A percentile compares a stretch with the other conserved stretches of the same genome.
phyloP scores from a whole-genome alignment of 192 early-diverging fungal species.

The Entomortierella lignicola region DNA sequence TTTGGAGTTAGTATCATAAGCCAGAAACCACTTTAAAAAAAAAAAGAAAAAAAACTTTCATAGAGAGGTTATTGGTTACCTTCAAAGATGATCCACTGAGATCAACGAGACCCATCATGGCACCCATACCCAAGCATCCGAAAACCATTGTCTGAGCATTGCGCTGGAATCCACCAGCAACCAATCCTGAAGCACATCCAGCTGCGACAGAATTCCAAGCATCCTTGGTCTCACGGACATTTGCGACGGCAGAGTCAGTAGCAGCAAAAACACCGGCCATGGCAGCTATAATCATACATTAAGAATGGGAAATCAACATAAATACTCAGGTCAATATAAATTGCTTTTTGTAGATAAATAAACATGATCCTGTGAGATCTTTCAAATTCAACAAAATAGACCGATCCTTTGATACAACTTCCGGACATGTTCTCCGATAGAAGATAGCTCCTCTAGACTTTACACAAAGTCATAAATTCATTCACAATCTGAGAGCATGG shows the following conservation, averaged over 20 bases:
- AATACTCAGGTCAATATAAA: too few species aligned
- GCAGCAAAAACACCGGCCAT: slow-evolving; percentile 84
- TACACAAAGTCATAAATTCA: too few species aligned
- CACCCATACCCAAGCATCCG: slow-evolving; percentile 72
- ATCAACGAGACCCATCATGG: slow-evolving; percentile 75
- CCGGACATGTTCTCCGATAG: slow-evolving; percentile 14
- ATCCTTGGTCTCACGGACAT: slow-evolving; percentile 76
- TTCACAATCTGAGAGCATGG: too few species aligned
- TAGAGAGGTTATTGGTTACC: slow-evolving; percentile 25
- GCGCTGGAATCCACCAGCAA: slow-evolving; percentile 72
- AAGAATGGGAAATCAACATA: too few species aligned
- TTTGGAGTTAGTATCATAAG: too few species aligned
- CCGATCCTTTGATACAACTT: neutral
- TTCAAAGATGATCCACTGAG: slow-evolving; percentile 68
- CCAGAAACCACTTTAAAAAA: too few species aligned
- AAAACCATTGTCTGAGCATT: slow-evolving; percentile 69
- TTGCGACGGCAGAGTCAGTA: slow-evolving; percentile 65
- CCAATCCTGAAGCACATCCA: slow-evolving; percentile 78
- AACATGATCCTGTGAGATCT: neutral
- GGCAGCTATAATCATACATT: slow-evolving; percentile 63
- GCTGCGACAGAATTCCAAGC: slow-evolving; percentile 75
- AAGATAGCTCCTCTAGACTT: too few species aligned
- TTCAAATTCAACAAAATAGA: neutral
- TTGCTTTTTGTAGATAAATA: neutral
- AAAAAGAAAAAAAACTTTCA: neutral